A percentile compares a stretch with the other conserved stretches of the same genome.
phyloP scores from a whole-genome alignment of 345 rosid species.

The Bretschneidera sinensis region DNA sequence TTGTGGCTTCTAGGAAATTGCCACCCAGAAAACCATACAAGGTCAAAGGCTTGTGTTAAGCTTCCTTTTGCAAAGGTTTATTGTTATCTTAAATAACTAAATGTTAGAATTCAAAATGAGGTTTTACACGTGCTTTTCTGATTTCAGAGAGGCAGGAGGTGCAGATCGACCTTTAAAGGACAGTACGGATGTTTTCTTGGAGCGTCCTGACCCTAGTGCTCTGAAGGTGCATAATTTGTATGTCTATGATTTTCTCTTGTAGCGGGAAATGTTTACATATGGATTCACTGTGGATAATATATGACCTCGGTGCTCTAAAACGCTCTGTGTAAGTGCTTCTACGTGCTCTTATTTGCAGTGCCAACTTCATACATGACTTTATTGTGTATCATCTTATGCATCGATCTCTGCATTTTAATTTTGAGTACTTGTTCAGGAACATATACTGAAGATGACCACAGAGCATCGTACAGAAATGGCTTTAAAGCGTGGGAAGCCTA shows the following conservation, averaged over 20 bases:
- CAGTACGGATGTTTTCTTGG: conserved; percentile 47
- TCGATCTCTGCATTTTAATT: neutral
- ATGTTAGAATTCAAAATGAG: neutral
- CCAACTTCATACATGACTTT: too few species aligned
- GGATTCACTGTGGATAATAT: too few species aligned
- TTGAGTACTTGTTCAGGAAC: conserved; percentile 44
- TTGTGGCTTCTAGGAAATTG: conserved; percentile 40
- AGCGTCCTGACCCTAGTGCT: conserved; percentile 60
- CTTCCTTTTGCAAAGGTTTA: conserved; percentile 12
- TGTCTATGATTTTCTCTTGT: neutral
- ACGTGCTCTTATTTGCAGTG: neutral
- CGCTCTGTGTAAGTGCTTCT: neutral
- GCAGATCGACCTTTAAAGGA: conserved; percentile 33
- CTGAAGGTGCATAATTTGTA: conserved; percentile 45
- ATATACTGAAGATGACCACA: conserved; percentile 72
- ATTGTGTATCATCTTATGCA: too few species aligned
- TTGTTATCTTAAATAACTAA: neutral
- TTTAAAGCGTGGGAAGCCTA: conserved; percentile 64
- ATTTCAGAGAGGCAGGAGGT: conserved; percentile 48
- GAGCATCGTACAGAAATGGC: conserved; percentile 82
- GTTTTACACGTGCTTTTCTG: neutral
- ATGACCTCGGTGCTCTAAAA: neutral
- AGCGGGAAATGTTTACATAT: too few species aligned
- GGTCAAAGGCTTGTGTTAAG: conserved; percentile 49
- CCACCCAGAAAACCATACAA: conserved; percentile 56